phyloP scores from a whole-genome alignment of 1,284 basidiomycete species.

The Pascua guehoae region DNA sequence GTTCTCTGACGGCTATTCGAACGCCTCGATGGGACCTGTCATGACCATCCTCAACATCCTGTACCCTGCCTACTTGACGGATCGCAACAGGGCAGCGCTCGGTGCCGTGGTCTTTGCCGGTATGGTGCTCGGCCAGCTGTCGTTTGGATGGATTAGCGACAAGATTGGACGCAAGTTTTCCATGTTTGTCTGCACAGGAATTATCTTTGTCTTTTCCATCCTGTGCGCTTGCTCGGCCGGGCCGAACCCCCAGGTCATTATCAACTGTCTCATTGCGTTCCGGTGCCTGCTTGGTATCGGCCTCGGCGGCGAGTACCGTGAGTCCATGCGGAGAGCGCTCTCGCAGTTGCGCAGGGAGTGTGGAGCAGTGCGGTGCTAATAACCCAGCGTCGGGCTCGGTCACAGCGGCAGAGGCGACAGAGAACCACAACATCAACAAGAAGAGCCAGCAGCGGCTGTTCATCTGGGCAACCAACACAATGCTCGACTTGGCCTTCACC shows the following conservation, averaged over 20 bases:
- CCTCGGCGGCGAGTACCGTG: conserved; percentile 75
- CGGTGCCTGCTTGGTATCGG: conserved; percentile 76
- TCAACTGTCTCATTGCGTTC: conserved; percentile 74
- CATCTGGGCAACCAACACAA: conserved; percentile 61
- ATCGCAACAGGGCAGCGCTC: conserved; percentile 57
- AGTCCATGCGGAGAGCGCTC: not conserved
- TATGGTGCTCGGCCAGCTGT: conserved; percentile 63
- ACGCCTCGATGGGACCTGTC: conserved; percentile 72
- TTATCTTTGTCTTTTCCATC: conserved; percentile 71
- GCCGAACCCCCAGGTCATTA: conserved; percentile 54
- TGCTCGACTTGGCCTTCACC: conserved; percentile 89
- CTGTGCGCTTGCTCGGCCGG: conserved; percentile 58
- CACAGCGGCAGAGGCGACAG: conserved; percentile 86
- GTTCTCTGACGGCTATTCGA: conserved; percentile 78
- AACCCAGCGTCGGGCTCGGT: conserved; percentile 68
- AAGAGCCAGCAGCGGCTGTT: conserved; percentile 81
- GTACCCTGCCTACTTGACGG: conserved; percentile 52
- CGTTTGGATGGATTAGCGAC: conserved; percentile 68
- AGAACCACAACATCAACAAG: conserved; percentile 66
- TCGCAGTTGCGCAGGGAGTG: too few relatives aligned
- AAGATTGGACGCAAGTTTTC: conserved; percentile 53
- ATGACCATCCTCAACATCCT: conserved; percentile 60
- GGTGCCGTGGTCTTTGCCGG: conserved; percentile 71
- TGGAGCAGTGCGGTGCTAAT: too few relatives aligned
- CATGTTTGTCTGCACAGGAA: conserved; percentile 58